Evolutionary conservation across 176 grass and related monocot genomes (phyloP).

Genomic region (Hsuehochloa calcarea): DNA sequence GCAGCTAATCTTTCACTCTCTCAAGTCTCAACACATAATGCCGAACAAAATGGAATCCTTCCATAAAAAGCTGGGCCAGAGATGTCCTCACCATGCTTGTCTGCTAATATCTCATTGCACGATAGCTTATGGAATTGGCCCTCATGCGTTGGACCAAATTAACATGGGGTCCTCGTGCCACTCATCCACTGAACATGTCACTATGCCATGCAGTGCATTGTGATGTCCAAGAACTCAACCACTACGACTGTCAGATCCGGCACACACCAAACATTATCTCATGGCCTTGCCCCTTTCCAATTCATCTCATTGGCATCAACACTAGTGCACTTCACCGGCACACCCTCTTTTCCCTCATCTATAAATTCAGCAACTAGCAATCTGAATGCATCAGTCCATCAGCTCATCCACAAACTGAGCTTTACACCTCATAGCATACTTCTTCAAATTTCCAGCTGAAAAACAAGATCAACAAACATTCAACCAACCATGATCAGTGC

Average conservation of each 20-base stretch:
- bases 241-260: background rate
- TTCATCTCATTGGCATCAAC: background rate
- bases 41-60: background rate
- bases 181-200: background rate
- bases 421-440: background rate
- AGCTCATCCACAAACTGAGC: background rate
- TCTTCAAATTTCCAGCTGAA: background rate
- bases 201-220: background rate
- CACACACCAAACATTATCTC: constrained; percentile 9
- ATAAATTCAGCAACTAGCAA: constrained; percentile 14
- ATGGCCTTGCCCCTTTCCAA: background rate
- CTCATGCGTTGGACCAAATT: background rate
- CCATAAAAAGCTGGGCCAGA: background rate
- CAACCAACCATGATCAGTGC: constrained; percentile 12
- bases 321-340: background rate
- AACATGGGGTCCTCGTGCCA: background rate
- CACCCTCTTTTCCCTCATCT: background rate
- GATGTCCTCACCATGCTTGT: background rate
- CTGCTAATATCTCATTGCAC: constrained; percentile 3
- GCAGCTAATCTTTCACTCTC: too few relatives aligned
- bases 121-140: background rate
- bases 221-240: background rate
- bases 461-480: background rate
- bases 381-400: background rate
- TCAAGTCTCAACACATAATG: too few relatives aligned